Conservation (phyloP, 345 rosid species). For the Iberis pinnata region DNA sequence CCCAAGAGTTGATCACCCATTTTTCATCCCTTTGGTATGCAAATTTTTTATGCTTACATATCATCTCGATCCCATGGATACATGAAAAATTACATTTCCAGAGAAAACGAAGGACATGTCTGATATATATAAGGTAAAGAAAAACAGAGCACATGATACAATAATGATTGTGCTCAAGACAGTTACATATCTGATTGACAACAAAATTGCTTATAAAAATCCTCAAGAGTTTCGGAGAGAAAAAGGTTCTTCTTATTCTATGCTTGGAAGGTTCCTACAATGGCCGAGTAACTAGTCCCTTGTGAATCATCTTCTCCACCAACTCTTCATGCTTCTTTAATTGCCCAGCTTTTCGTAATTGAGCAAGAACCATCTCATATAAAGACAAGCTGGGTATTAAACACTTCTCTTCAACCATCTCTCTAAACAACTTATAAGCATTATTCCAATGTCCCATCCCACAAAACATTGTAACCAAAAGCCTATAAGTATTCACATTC, state of each 20-base stretch:
- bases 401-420: conserved; percentile 84
- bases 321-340: conserved; percentile 86
- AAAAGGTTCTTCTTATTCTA: not conserved
- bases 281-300: conserved; percentile 31
- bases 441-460: conserved; percentile 96
- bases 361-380: conserved; percentile 64
- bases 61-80: too few relatives aligned
- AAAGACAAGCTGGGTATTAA: conserved; percentile 58
- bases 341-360: conserved; percentile 75
- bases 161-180: too few relatives aligned
- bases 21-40: too few relatives aligned
- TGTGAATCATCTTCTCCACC: conserved; percentile 72
- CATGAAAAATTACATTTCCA: too few relatives aligned
- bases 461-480: conserved; percentile 79
- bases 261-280: conserved; percentile 23
- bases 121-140: too few relatives aligned
- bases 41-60: too few relatives aligned
- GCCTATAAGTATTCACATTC: conserved; percentile 73
- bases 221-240: too few relatives aligned
- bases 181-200: too few relatives aligned
- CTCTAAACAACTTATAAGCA: conserved; percentile 68
- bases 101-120: too few relatives aligned
- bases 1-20: too few relatives aligned
- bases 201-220: too few relatives aligned
- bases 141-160: too few relatives aligned